Conservation (phyloP, 129 eudicot species). For the Helianthus annuus region DNA sequence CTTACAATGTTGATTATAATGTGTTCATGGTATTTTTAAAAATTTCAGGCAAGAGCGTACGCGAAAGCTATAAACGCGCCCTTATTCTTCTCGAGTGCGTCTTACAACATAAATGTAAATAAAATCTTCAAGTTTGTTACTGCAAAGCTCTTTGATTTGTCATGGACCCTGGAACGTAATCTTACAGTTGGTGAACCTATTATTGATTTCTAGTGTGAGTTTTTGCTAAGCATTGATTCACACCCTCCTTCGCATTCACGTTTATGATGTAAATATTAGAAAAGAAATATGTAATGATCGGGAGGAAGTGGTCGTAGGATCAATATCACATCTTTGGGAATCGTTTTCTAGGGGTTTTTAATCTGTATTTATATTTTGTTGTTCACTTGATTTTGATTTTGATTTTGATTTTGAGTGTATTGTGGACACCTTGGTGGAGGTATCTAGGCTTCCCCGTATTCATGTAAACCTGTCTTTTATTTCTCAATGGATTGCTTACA, state of each 20-base stretch:
- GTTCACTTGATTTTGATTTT: constrained; percentile 4
- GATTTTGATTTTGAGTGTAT: background rate
- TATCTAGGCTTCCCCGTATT: constrained; percentile 34
- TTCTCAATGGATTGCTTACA: constrained; percentile 1
- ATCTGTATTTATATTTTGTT: constrained; percentile 3
- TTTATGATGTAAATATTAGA: constrained; percentile 26
- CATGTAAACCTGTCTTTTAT: constrained; percentile 14
- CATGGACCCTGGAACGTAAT: constrained; percentile 80
- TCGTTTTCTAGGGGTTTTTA: background rate
- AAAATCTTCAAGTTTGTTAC: constrained; percentile 81
- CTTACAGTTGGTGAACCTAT: constrained; percentile 88
- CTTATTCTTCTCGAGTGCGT: constrained; percentile 76
- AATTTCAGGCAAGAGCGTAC: constrained; percentile 66
- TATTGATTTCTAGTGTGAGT: constrained; percentile 54
- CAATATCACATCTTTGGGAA: constrained; percentile 1
- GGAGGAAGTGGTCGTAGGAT: constrained; percentile 37
- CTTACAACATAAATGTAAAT: constrained; percentile 84
- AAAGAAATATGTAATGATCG: constrained; percentile 9
- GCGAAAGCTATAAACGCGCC: constrained; percentile 84
- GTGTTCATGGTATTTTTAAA: background rate
- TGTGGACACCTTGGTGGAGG: constrained; percentile 37
- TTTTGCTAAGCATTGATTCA: constrained; percentile 14
- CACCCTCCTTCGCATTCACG: constrained; percentile 22
- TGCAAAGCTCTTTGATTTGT: constrained; percentile 79
- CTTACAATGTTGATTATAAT: background rate